Base-by-base conservation (phyloP, 129 eudicot species). In the Erigeron canadensis region DNA sequence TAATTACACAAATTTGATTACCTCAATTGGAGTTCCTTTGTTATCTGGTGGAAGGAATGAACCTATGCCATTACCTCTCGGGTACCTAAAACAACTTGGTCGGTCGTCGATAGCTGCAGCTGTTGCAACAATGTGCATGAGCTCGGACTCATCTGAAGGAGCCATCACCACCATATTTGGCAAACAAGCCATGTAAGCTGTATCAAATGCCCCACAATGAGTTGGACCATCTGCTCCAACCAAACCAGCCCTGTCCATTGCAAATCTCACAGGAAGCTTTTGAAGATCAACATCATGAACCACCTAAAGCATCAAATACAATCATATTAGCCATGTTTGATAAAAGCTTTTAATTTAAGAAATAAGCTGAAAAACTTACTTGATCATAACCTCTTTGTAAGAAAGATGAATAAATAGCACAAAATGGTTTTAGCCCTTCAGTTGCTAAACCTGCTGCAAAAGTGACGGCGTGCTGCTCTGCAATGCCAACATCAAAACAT, bases 81-180 rank as follows among this genome's bases (percentile, higher is more conserved):
- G 93, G 70, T 76, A 87, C 78, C 93, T 79, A 44, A 87, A 78
- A 80, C 93, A 87, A 12, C 93, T 84, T 8, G 93, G 93, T 22
- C 93, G 73, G 63, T 87, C 93, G 63, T 87, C 93, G 0, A 87
- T 84, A 40, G 75, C 78, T 15, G 85, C 89, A 15, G 93, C 93
- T 1, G 89, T 84, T 39, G 93, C 93, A 9, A 87, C 82, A 87
- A 87, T 87, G 75, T 87, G 72, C 83, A 87, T 87, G 62, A 87
- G 89, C 64, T 87, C 89, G 4, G 78, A 69, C 75, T 87, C 93
- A 45, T 76, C 76, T 0, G 93, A 84, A 19, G 93, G 93, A 65
- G 89, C 93, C 93, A 87, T 87, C 21, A 87, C 89, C 45, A 87
- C 89, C 93, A 87, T 87, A 67, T 87, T 87, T 19, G 93, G 93